These are phyloP conservation scores for Heterobasidion annosum DNA, from an alignment of 1,284 basidiomycete species.

Conservation along the genomic window DNA sequence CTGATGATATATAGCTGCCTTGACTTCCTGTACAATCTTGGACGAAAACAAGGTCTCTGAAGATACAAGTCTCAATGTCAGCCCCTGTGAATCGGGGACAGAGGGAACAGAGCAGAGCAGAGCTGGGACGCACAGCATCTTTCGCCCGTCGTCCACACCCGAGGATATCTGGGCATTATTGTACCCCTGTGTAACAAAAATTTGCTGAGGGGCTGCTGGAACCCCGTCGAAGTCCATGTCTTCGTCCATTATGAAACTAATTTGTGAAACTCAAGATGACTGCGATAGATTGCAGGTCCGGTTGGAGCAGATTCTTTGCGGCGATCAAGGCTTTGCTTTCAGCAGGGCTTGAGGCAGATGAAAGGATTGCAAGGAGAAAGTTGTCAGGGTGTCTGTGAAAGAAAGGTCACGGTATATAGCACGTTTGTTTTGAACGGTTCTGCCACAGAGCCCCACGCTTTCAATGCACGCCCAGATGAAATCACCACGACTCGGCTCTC, in stretches of 20 bases:
- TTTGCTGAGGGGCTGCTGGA: slow-evolving; percentile 24
- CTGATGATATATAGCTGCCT: slow-evolving; percentile 77
- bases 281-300: no score
- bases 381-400: neutral
- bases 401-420: neutral
- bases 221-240: slow-evolving; percentile 60
- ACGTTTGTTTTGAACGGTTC: neutral
- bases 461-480: neutral
- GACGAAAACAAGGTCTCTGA: slow-evolving; percentile 80
- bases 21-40: slow-evolving; percentile 91
- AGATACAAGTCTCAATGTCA: slow-evolving; percentile 6
- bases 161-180: slow-evolving; percentile 7
- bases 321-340: neutral
- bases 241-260: slow-evolving; percentile 51
- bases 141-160: slow-evolving; percentile 32
- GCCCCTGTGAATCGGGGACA: slow-evolving; percentile 2
- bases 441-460: slow-evolving; percentile 3
- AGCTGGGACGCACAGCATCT: slow-evolving; percentile 59
- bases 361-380: neutral
- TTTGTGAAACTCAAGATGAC: neutral
- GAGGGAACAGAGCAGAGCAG: slow-evolving; percentile 1
- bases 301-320: slow-evolving; percentile 1
- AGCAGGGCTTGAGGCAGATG: neutral
- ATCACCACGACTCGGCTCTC: slow-evolving; percentile 1
- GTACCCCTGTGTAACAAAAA: slow-evolving; percentile 20